A percentile compares a stretch with the other conserved stretches of the same genome.
These are phyloP conservation scores for Oryza glaberrima DNA, from an alignment of 176 grass and related monocot genomes.

Conservation along the genomic window DNA sequence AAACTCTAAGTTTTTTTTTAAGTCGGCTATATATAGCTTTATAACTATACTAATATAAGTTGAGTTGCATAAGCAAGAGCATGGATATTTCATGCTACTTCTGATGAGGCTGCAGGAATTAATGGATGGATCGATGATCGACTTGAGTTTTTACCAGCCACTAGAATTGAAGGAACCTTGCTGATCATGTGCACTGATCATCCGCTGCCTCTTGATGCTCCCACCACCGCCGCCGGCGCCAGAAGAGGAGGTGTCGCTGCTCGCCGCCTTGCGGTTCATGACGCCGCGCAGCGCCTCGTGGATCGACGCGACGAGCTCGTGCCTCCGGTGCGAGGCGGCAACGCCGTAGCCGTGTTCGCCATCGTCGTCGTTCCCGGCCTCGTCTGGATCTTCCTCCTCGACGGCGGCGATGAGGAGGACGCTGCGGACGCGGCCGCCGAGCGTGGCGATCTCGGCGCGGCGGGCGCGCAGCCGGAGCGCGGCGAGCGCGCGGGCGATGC, in stretches of 20 bases:
- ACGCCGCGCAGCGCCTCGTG: conserved; percentile 84
- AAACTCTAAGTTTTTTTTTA: conserved; percentile 9
- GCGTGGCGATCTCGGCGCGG: conserved; percentile 87
- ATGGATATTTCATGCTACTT: conserved; percentile 49
- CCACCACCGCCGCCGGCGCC: conserved; percentile 25
- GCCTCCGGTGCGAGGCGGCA: conserved; percentile 20
- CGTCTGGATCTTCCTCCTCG: conserved; percentile 20
- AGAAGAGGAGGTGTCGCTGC: conserved; percentile 56
- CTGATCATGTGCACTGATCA: conserved; percentile 51
- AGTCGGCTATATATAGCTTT: conserved; percentile 35
- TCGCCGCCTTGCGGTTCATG: conserved; percentile 56
- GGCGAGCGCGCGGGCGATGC: conserved; percentile 72
- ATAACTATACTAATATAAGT: conserved; percentile 42
- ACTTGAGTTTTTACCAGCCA: conserved; percentile 2
- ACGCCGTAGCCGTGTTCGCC: not conserved
- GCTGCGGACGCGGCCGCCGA: conserved; percentile 86
- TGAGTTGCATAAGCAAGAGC: conserved; percentile 15
- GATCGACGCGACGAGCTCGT: conserved; percentile 66
- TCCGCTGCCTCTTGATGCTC: conserved; percentile 83
- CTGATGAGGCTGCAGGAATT: not conserved
- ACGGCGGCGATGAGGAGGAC: conserved; percentile 71
- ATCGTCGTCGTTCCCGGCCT: not conserved
- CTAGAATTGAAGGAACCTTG: conserved; percentile 66
- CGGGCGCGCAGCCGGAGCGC: conserved; percentile 60
- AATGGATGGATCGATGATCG: not conserved